Percentiles rank a stretch among this genome's conserved stretches.
phyloP scores from a whole-genome alignment of 345 rosid species.

The Citrus mangshanensis region DNA sequence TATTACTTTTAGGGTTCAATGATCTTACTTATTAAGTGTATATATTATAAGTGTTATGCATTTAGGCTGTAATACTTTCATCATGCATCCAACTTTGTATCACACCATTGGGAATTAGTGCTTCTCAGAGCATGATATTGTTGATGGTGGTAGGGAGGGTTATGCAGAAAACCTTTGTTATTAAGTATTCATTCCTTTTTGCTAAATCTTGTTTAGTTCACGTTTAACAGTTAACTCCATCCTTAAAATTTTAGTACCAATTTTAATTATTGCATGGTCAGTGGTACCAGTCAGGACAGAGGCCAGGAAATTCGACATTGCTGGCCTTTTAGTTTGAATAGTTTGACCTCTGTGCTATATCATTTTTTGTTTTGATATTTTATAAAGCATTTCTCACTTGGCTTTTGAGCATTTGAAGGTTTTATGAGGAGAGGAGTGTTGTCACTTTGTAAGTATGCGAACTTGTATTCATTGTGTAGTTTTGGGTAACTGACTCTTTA shows the following conservation, averaged over 20 bases:
- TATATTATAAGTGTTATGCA: background rate
- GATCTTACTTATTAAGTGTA: background rate
- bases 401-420: conserved; percentile 15
- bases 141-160: background rate
- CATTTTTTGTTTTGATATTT: background rate
- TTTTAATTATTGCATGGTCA: background rate
- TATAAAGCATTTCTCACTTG: conserved; percentile 16
- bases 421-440: conserved; percentile 18
- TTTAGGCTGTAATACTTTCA: background rate
- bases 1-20: background rate
- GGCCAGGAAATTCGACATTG: background rate
- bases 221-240: background rate
- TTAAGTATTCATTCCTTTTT: background rate
- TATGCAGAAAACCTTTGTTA: background rate
- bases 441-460: conserved; percentile 15
- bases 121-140: background rate
- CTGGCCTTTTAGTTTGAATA: background rate
- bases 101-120: background rate
- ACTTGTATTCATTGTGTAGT: conserved; percentile 1
- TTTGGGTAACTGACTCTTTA: background rate
- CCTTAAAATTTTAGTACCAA: background rate
- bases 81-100: background rate
- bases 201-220: background rate
- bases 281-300: background rate
- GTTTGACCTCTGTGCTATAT: background rate